Evolutionary conservation across 2,329 filamentous ascomycete genomes (phyloP), one percentile per base, ranked within the genome.

Genomic region (Tympanopsis confertula): DNA sequence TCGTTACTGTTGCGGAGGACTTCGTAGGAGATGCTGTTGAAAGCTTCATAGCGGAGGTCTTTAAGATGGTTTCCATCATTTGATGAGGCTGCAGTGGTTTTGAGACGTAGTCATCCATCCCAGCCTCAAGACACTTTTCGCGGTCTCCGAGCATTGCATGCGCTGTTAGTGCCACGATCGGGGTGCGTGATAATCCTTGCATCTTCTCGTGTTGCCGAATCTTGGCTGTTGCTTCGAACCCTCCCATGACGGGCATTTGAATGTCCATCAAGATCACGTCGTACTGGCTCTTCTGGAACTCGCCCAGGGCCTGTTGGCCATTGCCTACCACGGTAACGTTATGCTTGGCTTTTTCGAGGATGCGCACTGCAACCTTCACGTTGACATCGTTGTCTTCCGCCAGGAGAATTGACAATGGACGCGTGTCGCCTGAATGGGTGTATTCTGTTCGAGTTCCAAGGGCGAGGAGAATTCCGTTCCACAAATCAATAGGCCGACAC

Each of bases 241-340:
- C 91, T 55, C 91, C 80, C 88, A 96, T 96, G 51, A 96, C 84
- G n/a, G 91, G 91, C 91, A 98, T 98, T 57, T 96, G 91, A 14
- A 98, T 89, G 55, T 98, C 91, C 91, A 98, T 98, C 36, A 98
- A 71, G 45, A 98, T 91, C 43, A 94, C 86, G 57, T 98, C 91
- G 56, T 93, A 98, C 55, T 86, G 82, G 63, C 83, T 89, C 56
- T 81, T 78, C 68, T 93, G 88, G 49, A 95, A 79, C n/a, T 83
- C 80, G 53, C 95, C 84, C 13, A 96, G 78, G 2, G 91, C 91
- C 54, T 96, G 89, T 45, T 88, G 73, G 43, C 91, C 91, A 55
- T 98, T 98, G 50, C 88, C 86, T 30, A 94, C 91, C 18, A 98
- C 91, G 1, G 84, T 89, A 17, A 93, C 86, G 19, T 80, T 80